Evolutionary conservation across 495 filamentous ascomycete species (phyloP).

Genomic region (Neurospora sp.): DNA sequence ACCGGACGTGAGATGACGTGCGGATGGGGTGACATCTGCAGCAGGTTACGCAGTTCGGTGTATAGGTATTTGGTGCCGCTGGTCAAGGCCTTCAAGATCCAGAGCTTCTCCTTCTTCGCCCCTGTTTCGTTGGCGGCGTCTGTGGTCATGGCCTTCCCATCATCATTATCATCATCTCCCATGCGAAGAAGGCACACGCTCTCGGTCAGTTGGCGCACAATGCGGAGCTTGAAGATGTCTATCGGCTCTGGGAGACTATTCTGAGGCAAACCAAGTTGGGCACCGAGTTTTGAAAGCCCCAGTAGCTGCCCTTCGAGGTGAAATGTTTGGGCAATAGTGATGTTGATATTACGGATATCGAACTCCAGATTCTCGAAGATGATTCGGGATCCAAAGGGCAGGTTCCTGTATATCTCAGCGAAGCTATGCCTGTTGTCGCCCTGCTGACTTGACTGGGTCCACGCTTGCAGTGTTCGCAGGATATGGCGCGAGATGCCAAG

Average conservation of each 20-base stretch:
- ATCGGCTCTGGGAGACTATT: slow-evolving; percentile 23
- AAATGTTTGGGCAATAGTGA: slow-evolving; percentile 30
- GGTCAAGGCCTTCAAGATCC: slow-evolving; percentile 40
- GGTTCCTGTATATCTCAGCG: slow-evolving; percentile 13
- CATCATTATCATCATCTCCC: neutral
- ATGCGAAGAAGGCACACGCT: slow-evolving; percentile 36
- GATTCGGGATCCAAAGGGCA: slow-evolving; percentile 40
- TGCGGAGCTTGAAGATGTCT: slow-evolving; percentile 30
- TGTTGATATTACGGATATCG: slow-evolving; percentile 25
- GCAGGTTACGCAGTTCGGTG: slow-evolving; percentile 36
- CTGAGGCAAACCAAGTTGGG: slow-evolving; percentile 19
- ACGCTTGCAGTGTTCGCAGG: slow-evolving; percentile 32
- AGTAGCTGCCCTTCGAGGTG: slow-evolving; percentile 34
- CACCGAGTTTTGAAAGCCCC: slow-evolving; percentile 15
- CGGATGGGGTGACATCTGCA: slow-evolving; percentile 30
- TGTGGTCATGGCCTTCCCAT: neutral
- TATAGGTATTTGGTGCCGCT: slow-evolving; percentile 40
- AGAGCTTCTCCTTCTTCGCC: slow-evolving; percentile 14
- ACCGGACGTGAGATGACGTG: slow-evolving; percentile 32
- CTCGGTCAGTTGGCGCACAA: slow-evolving; percentile 35
- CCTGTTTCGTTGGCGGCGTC: neutral
- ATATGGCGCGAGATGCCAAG: slow-evolving; percentile 35
- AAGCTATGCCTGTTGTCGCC: neutral
- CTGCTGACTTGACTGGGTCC: slow-evolving; percentile 15
- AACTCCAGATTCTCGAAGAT: slow-evolving; percentile 33